Evolutionary conservation across 345 rosid species (phyloP), one percentile per base, ranked within the genome.

Genomic region (Hypericum perforatum): DNA sequence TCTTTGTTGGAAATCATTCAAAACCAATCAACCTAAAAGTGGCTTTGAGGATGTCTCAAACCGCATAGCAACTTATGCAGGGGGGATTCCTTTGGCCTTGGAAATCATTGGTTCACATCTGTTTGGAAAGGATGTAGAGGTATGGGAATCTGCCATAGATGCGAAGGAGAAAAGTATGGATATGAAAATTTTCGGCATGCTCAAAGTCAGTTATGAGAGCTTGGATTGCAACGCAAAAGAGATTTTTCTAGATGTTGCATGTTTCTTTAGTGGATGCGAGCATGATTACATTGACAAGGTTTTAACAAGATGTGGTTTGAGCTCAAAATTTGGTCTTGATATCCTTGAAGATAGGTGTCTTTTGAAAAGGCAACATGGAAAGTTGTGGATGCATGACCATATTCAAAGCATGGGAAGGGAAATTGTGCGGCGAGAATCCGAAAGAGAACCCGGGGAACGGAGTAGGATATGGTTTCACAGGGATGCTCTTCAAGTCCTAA

Each of bases 11-110:
- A 36, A 38, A 46, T 57, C 57, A 11, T 56, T 57, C 40, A 16
- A 32, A 45, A 41, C 41, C 0, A 41, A 49, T 15, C 56, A 7
- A 6, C 74, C 73, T 8, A 3, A 4, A 3, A 7, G 29, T 10
- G 53, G 45, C 39, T 65, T 37, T 40, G 13, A 41, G 6, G 14
- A 49, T 29, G 45, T 73, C 39, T 54, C 81, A 7, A 60, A 62
- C 7, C 45, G 9, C 16, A 63, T 68, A 38, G 52, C 68, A 3
- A 43, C 43, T 51, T 65, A 70, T 40, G 77, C 70, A 16, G 16
- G 66, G 11, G 81, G 84, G 0, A 49, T 70, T 41, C 84, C 77
- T 11, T 45, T 79, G 39, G 77, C 75, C 36, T 72, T 79, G 41
- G 69, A 66, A 63, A 67, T 74, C 5, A 16, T 76, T 16, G 77